A percentile compares a stretch with the other conserved stretches of the same genome.
phyloP scores from a whole-genome alignment of 78 protist species.

The Planoprotostelium fungivorum region DNA sequence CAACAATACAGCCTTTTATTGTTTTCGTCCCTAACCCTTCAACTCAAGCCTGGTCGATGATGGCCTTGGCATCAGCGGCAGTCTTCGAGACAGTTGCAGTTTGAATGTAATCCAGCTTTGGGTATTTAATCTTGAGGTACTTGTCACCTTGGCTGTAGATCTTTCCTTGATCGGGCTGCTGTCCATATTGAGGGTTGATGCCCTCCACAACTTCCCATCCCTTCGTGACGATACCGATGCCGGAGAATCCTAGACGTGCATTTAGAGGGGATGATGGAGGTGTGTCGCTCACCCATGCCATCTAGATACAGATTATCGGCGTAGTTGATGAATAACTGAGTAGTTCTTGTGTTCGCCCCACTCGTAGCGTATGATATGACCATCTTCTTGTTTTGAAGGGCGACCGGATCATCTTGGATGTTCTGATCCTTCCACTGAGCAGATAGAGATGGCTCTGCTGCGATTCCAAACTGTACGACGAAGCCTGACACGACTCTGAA shows the following conservation, averaged over 20 bases:
- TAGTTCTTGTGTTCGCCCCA: slow-evolving; percentile 32
- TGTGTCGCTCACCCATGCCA: slow-evolving; percentile 3
- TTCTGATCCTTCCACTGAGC: not conserved
- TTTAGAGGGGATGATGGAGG: slow-evolving; percentile 29
- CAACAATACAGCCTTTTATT: too few relatives aligned
- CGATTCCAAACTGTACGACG: not conserved
- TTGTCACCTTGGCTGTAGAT: slow-evolving; percentile 41
- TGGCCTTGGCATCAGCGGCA: too few relatives aligned
- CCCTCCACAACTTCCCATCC: slow-evolving; percentile 15
- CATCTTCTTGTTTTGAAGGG: not conserved
- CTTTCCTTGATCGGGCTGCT: slow-evolving; percentile 37
- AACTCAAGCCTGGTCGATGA: too few relatives aligned
- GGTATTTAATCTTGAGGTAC: slow-evolving; percentile 41
- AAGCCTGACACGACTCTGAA: not conserved
- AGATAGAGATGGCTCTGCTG: not conserved
- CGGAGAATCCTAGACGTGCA: slow-evolving; percentile 14
- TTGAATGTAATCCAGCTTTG: slow-evolving; percentile 37
- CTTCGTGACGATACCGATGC: slow-evolving; percentile 21
- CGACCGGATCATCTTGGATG: not conserved
- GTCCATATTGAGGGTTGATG: slow-evolving; percentile 42
- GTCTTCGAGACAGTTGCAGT: too few relatives aligned
- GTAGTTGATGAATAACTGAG: slow-evolving; percentile 71
- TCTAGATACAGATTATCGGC: slow-evolving; percentile 61
- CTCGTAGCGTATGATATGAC: not conserved
- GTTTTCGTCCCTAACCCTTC: too few relatives aligned